Base-by-base conservation (phyloP, 2,329 filamentous ascomycete genomes). In the Apiospora phragmitis region DNA sequence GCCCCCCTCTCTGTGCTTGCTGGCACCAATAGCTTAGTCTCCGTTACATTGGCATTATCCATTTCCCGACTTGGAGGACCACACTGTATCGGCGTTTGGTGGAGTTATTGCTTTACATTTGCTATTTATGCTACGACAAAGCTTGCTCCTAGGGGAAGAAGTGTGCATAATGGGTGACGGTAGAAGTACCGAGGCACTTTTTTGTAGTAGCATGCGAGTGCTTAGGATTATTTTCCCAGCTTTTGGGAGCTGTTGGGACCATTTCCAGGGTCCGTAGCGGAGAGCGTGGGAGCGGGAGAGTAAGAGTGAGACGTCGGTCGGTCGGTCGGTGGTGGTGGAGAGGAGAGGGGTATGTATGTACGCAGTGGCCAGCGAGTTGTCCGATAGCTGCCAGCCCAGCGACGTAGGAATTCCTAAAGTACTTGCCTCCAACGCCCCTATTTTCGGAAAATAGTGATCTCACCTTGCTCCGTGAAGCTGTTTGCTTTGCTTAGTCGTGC, bases 371-470 rank as follows among this genome's bases (percentile, higher is more conserved):
- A 11, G 18, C 32, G 43, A 47, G 18, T 38, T 62, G 18, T 62
- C 55, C 55, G 29, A 38, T 62, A 62, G 55, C 55, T 32, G 32
- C 55, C 55, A n/a, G 32, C 32, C 32, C 11, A 32, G 59, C 71
- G 68, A 72, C 71, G 74, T 75, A 72, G 72, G 73, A 73, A 75
- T 72, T 62, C 73, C 74, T 75, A 75, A 74, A 72, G 68, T 72
- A 74, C 74, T 70, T 70, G 70, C 68, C 68, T 65, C 69, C 35
- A 69, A 45, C 68, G 11, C n/a, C n/a, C 26, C 14, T 32, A 29
- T 26, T 35, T 65, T 66, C 66, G 26, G 65, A 29, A 21, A 59
- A 38, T n/a, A n/a, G 47, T n/a, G 49, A 18, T 55, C 9, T 16
- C 45, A 24, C 9, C n/a, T 24, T 49, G 21, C n/a, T 49, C n/a